Conservation (phyloP, 768 basidiomycete species). For the Sporobolomyces roseus region DNA sequence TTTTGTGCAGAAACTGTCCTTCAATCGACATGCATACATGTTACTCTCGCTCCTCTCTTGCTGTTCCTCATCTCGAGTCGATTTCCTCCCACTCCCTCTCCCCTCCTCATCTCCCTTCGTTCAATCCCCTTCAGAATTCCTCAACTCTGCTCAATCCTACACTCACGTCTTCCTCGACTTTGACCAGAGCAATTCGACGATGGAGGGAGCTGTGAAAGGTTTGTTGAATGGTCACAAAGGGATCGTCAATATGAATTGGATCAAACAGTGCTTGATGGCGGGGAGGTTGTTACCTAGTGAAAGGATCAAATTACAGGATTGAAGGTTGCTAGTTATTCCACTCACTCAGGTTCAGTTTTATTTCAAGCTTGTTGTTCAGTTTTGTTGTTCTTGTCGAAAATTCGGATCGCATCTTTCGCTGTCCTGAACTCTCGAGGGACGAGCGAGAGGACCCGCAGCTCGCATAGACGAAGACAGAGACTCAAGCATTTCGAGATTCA, state of each 20-base stretch:
- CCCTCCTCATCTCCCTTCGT: conserved; percentile 49
- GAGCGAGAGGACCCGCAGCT: too few species aligned
- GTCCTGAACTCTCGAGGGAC: too few species aligned
- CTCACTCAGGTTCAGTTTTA: too few species aligned
- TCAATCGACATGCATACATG: background rate
- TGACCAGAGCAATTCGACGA: conserved; percentile 47
- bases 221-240: conserved; percentile 1
- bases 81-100: conserved; percentile 53
- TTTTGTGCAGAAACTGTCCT: background rate
- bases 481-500: too few species aligned
- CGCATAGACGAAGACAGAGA: too few species aligned
- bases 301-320: background rate
- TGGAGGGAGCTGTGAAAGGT: background rate
- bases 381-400: too few species aligned
- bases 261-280: conserved; percentile 71
- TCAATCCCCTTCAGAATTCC: conserved; percentile 39
- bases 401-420: too few species aligned
- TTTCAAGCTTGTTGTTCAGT: too few species aligned
- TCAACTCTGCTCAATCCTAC: conserved; percentile 47
- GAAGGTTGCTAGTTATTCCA: too few species aligned
- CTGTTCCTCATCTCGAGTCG: conserved; percentile 71
- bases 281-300: conserved; percentile 46
- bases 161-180: conserved; percentile 67
- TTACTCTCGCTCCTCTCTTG: conserved; percentile 62
- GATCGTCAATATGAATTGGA: conserved; percentile 55